Percentiles rank a stretch among this genome's conserved stretches.
phyloP scores from a whole-genome alignment of 1,139 yeast species.

The Scheffersomyces segobiensis region DNA sequence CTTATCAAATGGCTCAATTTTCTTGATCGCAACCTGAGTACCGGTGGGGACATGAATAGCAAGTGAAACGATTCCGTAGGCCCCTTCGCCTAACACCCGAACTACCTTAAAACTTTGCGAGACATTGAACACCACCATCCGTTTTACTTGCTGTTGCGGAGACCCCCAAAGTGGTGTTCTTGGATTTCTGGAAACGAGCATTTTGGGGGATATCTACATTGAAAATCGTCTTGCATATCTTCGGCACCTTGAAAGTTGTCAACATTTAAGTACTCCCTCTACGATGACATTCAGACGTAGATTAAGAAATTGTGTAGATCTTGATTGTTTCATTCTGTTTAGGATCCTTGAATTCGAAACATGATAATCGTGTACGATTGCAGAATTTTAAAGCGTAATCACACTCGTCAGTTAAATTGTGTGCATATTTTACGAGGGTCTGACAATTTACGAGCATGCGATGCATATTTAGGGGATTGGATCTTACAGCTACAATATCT shows the following conservation, averaged over 20 bases:
- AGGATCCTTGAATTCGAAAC: not conserved
- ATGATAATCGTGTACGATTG: not conserved
- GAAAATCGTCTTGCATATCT: not conserved
- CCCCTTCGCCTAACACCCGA: conserved; percentile 48
- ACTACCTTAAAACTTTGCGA: conserved; percentile 36
- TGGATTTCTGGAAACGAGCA: not conserved
- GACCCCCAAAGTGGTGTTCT: not conserved
- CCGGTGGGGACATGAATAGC: conserved; percentile 42
- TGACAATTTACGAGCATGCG: not conserved
- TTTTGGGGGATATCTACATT: not conserved
- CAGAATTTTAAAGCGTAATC: not conserved
- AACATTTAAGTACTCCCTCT: not conserved
- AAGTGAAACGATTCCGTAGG: conserved; percentile 46
- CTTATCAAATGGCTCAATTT: conserved; percentile 41
- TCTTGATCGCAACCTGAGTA: conserved; percentile 44
- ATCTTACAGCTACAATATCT: not conserved
- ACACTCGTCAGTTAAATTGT: not conserved
- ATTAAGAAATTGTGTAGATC: not conserved
- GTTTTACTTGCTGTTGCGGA: not conserved
- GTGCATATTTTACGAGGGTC: not conserved
- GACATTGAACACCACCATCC: conserved; percentile 20
- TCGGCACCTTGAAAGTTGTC: not conserved
- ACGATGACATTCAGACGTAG: not conserved
- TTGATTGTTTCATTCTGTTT: not conserved
- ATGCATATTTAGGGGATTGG: not conserved